phyloP scores from a whole-genome alignment of 2,329 filamentous ascomycete genomes.

The Graphilbum sp. region DNA sequence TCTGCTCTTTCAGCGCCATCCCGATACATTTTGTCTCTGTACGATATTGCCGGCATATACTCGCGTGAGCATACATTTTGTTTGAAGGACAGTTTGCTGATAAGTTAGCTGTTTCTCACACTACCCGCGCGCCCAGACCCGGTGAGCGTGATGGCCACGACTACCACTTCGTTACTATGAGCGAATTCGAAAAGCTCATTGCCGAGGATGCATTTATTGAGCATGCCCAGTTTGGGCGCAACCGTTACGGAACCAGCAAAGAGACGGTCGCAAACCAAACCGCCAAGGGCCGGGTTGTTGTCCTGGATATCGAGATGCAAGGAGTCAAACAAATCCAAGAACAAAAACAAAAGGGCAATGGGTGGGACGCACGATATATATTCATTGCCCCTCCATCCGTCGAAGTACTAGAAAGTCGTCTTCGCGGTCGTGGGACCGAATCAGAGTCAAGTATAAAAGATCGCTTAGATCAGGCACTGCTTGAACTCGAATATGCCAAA shows the following conservation, averaged over 20 bases:
- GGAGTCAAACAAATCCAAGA: conserved; percentile 75
- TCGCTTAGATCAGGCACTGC: conserved; percentile 52
- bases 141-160: conserved; percentile 63
- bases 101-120: conserved; percentile 51
- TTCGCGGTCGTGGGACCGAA: conserved; percentile 65
- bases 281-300: conserved; percentile 55
- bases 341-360: conserved; percentile 27
- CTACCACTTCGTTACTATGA: conserved; percentile 61
- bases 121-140: conserved; percentile 59
- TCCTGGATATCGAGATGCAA: conserved; percentile 96
- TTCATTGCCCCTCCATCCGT: conserved; percentile 71
- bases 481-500: conserved; percentile 59
- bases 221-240: conserved; percentile 67
- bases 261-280: conserved; percentile 47
- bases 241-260: conserved; percentile 75
- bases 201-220: conserved; percentile 65
- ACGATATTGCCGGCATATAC: no score
- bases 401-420: conserved; percentile 55
- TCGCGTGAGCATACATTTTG: no score
- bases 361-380: conserved; percentile 60
- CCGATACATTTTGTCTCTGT: conserved; percentile 10
- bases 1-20: conserved; percentile 39
- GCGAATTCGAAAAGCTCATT: conserved; percentile 52
- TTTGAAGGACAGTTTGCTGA: no score
- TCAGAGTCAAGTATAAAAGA: conserved; percentile 54